Evolutionary conservation across 2,329 filamentous ascomycete species (phyloP), one percentile per base, ranked within the genome.

Genomic region (Penicillium fuscoglaucum): DNA sequence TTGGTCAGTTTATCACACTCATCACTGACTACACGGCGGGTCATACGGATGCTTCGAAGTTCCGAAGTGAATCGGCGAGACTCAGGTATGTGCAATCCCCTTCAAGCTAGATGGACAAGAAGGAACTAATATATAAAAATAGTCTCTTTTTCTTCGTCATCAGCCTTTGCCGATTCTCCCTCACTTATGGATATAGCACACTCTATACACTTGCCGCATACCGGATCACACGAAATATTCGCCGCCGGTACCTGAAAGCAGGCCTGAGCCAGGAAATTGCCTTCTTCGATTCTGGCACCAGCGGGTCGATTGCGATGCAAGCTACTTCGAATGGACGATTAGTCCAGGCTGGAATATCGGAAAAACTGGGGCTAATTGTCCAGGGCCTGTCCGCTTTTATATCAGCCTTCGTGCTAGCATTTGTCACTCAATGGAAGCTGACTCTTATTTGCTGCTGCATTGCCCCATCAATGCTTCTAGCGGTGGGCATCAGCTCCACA

Each of bases 121-220:
- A 45, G n/a, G 24, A n/a, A 19, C 54, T 56, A 45, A 56, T 26
- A 13, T 24, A 52, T 51, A 15, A 39, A 24, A 54, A 55, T 21
- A 71, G 68, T 19, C 59, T 76, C n/a, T 75, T 68, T 52, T 75
- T 76, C 58, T 65, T 76, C 8, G 72, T 75, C 48, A 69, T 77
- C 28, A 74, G 73, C 15, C 58, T 74, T 24, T 74, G 66, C 9
- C 70, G 70, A 15, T 68, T 76, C 19, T 56, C 69, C 17, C 57
- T 75, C 13, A 69, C 69, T 7, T 76, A 76, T 41, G 60, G 68
- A 31, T 71, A 71, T 45, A 72, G 65, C 24, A 66, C 70, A 17
- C 41, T 57, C 19, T 47, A 57, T 52, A 61, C 59, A 43, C 35
- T 57, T 10, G 52, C 50, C 4, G 55, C 61, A 12, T 55, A 57